These are phyloP conservation scores for Posidonia australis DNA, from an alignment of 106 monocot genomes.

Conservation along the genomic window DNA sequence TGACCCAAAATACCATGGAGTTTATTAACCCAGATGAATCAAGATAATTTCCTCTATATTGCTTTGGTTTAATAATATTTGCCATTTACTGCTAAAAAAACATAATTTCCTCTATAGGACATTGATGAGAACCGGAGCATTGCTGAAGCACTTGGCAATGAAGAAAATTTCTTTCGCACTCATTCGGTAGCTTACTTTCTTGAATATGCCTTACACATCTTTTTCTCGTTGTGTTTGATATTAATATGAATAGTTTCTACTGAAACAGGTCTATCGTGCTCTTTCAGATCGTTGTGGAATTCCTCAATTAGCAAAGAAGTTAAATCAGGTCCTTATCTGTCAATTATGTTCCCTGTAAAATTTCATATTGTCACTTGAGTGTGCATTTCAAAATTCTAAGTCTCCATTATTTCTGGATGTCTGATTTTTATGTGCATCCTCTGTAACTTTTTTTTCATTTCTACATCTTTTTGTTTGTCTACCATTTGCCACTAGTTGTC, in stretches of 20 bases:
- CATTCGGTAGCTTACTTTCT: constrained; percentile 13
- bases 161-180: constrained; percentile 21
- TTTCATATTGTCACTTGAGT: background rate
- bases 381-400: background rate
- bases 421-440: no score
- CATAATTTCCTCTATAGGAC: constrained; percentile 7
- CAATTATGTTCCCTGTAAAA: background rate
- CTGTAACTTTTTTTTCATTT: no score
- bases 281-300: constrained; percentile 19
- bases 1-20: background rate
- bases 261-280: constrained; percentile 20
- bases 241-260: background rate
- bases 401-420: background rate
- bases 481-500: no score
- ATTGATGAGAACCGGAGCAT: constrained; percentile 21
- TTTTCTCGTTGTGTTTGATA: background rate
- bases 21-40: background rate
- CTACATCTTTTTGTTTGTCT: no score
- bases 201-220: background rate
- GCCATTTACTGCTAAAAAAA: background rate
- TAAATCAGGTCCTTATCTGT: constrained; percentile 20
- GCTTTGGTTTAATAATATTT: background rate
- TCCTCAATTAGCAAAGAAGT: constrained; percentile 24
- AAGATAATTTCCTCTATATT: background rate
- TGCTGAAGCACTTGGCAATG: constrained; percentile 21